A percentile compares a stretch with the other conserved stretches of the same genome.
These are phyloP conservation scores for Holtermanniella nyarrowii DNA, from an alignment of 768 basidiomycete genomes.

Conservation along the genomic window DNA sequence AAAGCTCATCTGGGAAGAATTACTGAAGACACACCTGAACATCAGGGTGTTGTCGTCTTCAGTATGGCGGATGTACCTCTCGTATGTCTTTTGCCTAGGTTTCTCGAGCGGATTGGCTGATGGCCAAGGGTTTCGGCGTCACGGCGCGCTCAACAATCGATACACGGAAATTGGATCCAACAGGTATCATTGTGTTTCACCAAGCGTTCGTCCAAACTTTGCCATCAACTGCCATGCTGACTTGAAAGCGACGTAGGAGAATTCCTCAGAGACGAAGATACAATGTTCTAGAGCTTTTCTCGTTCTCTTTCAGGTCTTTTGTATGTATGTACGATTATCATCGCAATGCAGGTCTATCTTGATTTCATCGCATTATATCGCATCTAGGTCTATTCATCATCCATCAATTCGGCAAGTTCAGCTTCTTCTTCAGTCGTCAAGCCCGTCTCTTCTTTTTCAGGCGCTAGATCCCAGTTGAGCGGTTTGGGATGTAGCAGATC, in stretches of 20 bases:
- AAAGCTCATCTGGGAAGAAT: conserved; percentile 98
- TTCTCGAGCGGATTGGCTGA: neutral
- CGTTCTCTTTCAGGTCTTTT: neutral
- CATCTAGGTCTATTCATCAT: conserved; percentile 16
- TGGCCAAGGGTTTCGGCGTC: conserved; percentile 83
- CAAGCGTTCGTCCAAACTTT: conserved; percentile 60
- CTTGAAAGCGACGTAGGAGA: conserved; percentile 81
- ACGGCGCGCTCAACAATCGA: conserved; percentile 92
- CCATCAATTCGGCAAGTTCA: conserved; percentile 73
- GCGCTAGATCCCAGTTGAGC: conserved; percentile 21
- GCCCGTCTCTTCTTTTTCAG: conserved; percentile 36
- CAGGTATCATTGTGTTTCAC: conserved; percentile 94
- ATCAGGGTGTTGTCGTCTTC: conserved; percentile 94
- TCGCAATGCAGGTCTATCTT: too few species aligned
- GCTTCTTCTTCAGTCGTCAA: conserved; percentile 83
- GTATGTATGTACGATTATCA: neutral
- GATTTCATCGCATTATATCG: too few species aligned
- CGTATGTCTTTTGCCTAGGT: conserved; percentile 45
- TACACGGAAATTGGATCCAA: conserved; percentile 93
- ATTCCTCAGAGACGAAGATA: conserved; percentile 80
- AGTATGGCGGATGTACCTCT: conserved; percentile 92
- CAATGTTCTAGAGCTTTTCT: neutral
- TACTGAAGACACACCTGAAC: conserved; percentile 97
- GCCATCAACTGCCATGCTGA: neutral
- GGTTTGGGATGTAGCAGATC: conserved; percentile 30